Evolutionary conservation across 2,329 filamentous ascomycete species (phyloP).

Genomic region (Pestalotiopsis sp.): DNA sequence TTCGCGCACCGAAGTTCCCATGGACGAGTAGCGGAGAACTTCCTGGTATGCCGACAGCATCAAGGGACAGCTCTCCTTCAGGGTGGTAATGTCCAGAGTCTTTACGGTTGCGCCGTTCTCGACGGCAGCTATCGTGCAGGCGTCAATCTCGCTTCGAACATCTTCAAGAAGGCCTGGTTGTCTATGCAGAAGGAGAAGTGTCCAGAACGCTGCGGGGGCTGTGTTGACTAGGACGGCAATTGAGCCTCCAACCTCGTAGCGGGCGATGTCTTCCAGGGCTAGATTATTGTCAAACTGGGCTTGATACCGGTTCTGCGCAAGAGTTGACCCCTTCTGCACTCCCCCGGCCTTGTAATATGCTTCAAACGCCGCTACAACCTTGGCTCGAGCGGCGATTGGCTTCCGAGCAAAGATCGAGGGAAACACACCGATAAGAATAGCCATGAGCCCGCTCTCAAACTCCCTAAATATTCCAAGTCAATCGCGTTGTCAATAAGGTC

Average conservation of each 20-base stretch:
- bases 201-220: constrained; percentile 45
- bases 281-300: constrained; percentile 40
- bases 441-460: constrained; percentile 43
- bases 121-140: not conserved
- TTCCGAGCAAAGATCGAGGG: constrained; percentile 38
- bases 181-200: constrained; percentile 39
- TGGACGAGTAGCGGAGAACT: constrained; percentile 42
- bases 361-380: constrained; percentile 34
- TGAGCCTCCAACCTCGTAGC: constrained; percentile 44
- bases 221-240: constrained; percentile 49
- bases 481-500: not conserved
- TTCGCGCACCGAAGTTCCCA: constrained; percentile 39
- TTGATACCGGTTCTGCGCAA: constrained; percentile 37
- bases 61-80: constrained; percentile 41
- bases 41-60: constrained; percentile 46
- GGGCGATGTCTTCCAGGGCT: constrained; percentile 35
- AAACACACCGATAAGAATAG: constrained; percentile 35
- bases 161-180: constrained; percentile 31
- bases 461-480: constrained; percentile 38
- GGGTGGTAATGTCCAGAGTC: constrained; percentile 32
- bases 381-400: constrained; percentile 38
- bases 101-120: not conserved
- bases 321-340: constrained; percentile 29
- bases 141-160: constrained; percentile 34
- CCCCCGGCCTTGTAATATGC: constrained; percentile 33